Evolutionary conservation across 306 rosid species (phyloP), one percentile per base, ranked within the genome.

Genomic region (Rubus parviflorus): DNA sequence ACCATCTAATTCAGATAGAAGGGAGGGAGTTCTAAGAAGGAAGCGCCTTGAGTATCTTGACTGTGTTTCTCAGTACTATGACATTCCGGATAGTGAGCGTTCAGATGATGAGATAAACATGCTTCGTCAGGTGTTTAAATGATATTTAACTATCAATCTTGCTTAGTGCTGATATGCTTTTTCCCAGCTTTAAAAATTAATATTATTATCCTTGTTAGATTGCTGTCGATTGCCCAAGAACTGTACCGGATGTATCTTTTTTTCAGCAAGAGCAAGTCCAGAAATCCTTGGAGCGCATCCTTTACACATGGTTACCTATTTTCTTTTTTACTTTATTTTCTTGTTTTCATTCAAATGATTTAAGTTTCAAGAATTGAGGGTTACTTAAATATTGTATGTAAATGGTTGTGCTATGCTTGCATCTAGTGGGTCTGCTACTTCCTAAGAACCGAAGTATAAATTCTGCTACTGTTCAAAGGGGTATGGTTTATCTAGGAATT

Each of bases 1-100:
- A 91, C 92, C 98, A 81, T 88, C 96, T 87, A 94, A 92, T 92
- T 94, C 98, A 87, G 98, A 94, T 86, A 86, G 98, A 90, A 87
- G 91, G 97, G 98, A 92, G 82, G 98, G 93, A 60, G 91, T 94
- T 86, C 81, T 94, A 77, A 88, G 88, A 81, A 90, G 98, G 88
- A 94, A 94, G 90, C 96, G 97, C 45, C 88, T 94, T 13, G 96
- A 90, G 88, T 94, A 94, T 90, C 98, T 94, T 48, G 98, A 94
- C 62, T 85, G 86, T 79, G 92, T 89, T 84, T 87, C 98, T 71
- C 97, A 92, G 87, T 94, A 80, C 83, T 92, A 90, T 85, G 96
- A 91, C 80, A 85, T 94, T 85, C 93, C 90, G 20, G 98, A 94
- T 82, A 78, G 91, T 51, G 97, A 91, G 53, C 96, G 97, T 71